phyloP scores from a whole-genome alignment of 108 stramenopile genomes.

The Nannochloropsis oceanica region DNA sequence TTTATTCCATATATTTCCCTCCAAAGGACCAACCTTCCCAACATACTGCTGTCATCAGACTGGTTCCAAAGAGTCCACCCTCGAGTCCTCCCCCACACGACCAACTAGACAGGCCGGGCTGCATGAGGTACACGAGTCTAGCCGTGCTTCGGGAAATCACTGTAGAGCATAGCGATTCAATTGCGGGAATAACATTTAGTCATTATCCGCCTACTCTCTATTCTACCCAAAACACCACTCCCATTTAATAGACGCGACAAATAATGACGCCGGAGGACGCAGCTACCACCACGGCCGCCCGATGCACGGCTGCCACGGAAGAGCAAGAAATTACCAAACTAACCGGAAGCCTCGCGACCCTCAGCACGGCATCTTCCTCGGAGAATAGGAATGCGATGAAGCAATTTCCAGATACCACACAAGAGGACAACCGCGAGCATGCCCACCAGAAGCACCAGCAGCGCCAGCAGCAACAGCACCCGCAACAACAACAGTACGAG shows the following conservation, averaged over 20 bases:
- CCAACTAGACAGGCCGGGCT: too few species aligned
- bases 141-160: too few species aligned
- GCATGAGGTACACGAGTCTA: too few species aligned
- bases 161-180: not conserved
- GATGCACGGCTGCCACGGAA: not conserved
- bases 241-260: not conserved
- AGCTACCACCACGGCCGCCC: not conserved
- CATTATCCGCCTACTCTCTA: not conserved
- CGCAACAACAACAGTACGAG: not conserved
- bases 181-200: not conserved
- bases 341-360: not conserved
- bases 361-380: not conserved
- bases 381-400: not conserved
- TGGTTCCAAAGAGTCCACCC: too few species aligned
- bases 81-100: too few species aligned
- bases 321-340: not conserved
- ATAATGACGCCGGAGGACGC: not conserved
- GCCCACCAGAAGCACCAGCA: not conserved
- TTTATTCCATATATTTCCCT: too few species aligned
- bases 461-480: not conserved
- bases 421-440: not conserved
- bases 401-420: not conserved
- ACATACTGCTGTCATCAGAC: too few species aligned
- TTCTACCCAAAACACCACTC: not conserved
- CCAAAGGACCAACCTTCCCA: too few species aligned